phyloP scores from a whole-genome alignment of 768 basidiomycete genomes.

The Tylopilus sp. region DNA sequence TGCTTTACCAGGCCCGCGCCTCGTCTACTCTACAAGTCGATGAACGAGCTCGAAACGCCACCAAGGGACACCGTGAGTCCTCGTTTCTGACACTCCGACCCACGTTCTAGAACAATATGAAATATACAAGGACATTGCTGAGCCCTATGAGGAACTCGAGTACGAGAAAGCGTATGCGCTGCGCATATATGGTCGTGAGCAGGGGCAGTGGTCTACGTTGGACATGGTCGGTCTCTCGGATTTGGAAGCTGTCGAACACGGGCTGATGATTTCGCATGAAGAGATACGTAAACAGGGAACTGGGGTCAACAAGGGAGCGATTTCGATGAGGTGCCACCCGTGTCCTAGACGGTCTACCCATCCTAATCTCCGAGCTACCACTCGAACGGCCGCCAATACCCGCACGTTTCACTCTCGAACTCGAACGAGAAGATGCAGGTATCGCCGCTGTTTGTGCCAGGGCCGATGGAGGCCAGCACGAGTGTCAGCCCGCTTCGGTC shows the following conservation, averaged over 20 bases:
- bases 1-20: conserved; percentile 49
- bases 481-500: conserved; percentile 29
- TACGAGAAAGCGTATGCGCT: conserved; percentile 43
- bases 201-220: conserved; percentile 55
- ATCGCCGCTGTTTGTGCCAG: conserved; percentile 46
- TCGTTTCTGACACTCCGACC: background rate
- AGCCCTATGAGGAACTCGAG: conserved; percentile 51
- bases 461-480: conserved; percentile 54
- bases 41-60: conserved; percentile 24
- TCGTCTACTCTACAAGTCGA: conserved; percentile 24
- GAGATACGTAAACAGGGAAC: conserved; percentile 36
- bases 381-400: conserved; percentile 26
- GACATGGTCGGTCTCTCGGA: conserved; percentile 68
- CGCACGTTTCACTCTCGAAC: conserved; percentile 22
- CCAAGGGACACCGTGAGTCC: conserved; percentile 48
- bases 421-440: conserved; percentile 56
- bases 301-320: conserved; percentile 49
- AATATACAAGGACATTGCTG: conserved; percentile 57
- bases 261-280: conserved; percentile 81
- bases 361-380: conserved; percentile 17
- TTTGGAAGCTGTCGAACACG: conserved; percentile 72
- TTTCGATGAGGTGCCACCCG: conserved; percentile 24
- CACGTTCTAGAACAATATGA: conserved; percentile 56
- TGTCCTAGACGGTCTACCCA: conserved; percentile 15
- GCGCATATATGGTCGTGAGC: conserved; percentile 44